Evolutionary conservation across 139 green algal species (phyloP), one percentile per base, ranked within the genome.

Genomic region (Parachlorella kessleri): DNA sequence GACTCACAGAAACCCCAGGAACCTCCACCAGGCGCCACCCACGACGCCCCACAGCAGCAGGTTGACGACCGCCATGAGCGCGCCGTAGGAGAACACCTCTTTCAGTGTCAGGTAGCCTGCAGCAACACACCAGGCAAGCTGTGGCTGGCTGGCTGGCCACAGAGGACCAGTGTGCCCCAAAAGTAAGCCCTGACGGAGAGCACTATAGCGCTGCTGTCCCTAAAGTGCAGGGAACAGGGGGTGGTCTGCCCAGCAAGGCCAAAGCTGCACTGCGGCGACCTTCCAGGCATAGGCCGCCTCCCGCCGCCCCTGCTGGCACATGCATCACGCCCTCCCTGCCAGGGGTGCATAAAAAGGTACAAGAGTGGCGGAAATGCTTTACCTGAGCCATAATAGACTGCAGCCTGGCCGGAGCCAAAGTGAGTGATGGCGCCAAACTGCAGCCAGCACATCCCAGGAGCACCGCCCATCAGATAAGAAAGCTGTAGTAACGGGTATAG

Each of bases 391-490:
- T 94, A 98, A 89, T 97, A 99, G 30, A 98, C 92, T 2, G 94
- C 95, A 2, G 84, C 90, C 87, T 99, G 96, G 42, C 95, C 95
- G 32, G 86, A 95, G 40, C 93, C 94, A 85, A 98, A 99, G 87
- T 99, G 97, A 3, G 96, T 97, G 78, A 99, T 91, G 59, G 90
- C 96, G 82, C 97, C 97, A 80, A 99, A 98, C 32, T n/a, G n/a
- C n/a, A n/a, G n/a, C n/a, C n/a, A n/a, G n/a, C n/a, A n/a, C n/a
- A n/a, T n/a, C n/a, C n/a, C n/a, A n/a, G n/a, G n/a, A n/a, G n/a
- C n/a, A n/a, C n/a, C n/a, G n/a, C n/a, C n/a, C n/a, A n/a, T n/a
- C n/a, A n/a, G n/a, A n/a, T n/a, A n/a, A n/a, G n/a, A n/a, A n/a
- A n/a, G n/a, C n/a, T n/a, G n/a, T n/a, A n/a, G n/a, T n/a, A n/a